These are phyloP conservation scores for Garcia nutans DNA, from an alignment of 345 rosid species.

Conservation along the genomic window DNA sequence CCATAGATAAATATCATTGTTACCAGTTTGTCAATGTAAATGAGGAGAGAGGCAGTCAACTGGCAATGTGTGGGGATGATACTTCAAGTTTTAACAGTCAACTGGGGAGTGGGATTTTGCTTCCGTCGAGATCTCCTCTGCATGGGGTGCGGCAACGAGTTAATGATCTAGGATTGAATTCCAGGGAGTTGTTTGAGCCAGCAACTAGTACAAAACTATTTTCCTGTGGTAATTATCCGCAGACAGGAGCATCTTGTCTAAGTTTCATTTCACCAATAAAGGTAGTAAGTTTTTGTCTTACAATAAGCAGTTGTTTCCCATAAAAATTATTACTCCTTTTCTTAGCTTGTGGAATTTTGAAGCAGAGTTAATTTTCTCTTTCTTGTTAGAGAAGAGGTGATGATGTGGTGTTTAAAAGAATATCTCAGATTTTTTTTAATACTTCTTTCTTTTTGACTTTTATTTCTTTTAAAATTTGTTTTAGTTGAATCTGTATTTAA, in stretches of 20 bases:
- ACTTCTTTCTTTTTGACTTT: too few relatives aligned
- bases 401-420: not conserved
- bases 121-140: not conserved
- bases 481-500: too few relatives aligned
- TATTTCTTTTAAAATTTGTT: too few relatives aligned
- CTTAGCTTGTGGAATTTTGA: not conserved
- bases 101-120: slow-evolving; percentile 43
- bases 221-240: slow-evolving; percentile 23
- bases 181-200: not conserved
- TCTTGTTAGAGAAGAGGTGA: not conserved
- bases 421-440: not conserved
- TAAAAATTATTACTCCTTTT: not conserved
- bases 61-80: slow-evolving; percentile 32
- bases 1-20: not conserved
- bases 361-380: not conserved
- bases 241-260: slow-evolving; percentile 19
- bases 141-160: not conserved
- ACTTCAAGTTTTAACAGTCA: slow-evolving; percentile 39
- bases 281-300: slow-evolving; percentile 36
- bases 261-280: slow-evolving; percentile 42
- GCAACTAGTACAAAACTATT: slow-evolving; percentile 7
- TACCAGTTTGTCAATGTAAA: slow-evolving; percentile 39
- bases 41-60: slow-evolving; percentile 38
- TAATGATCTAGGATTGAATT: slow-evolving; percentile 2
- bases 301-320: not conserved